Base-by-base conservation (phyloP, 306 rosid species). In the Cucurbita pepo region DNA sequence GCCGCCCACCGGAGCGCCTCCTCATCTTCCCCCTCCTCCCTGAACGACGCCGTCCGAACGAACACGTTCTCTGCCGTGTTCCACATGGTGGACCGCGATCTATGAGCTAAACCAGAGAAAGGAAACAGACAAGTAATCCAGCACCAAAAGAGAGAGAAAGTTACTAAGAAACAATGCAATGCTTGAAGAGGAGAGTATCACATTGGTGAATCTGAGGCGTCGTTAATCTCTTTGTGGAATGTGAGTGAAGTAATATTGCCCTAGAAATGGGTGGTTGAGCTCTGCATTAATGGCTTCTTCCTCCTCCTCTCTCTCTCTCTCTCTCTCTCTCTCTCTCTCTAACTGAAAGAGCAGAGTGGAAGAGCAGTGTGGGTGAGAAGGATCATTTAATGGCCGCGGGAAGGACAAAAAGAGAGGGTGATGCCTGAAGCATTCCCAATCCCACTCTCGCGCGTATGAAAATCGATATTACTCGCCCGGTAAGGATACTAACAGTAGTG, bases 1-100 rank as follows among this genome's bases (percentile, higher is more conserved):
- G 97, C 99, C 11, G 97, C 99, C 99, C 99, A 95, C 54, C 93
- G 96, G 41, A 95, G 86, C n/a, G 86, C 99, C 80, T 84, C 92
- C 77, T 87, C 96, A 1, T 91, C 99, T 10, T 88, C 96, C 0
- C 81, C 90, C 3, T 51, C 78, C 72, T 79, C 95, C 57, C 88
- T 53, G 10, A 87, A 86, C 62, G 99, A 86, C 56, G 83, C 61
- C 78, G 95, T 56, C 63, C 95, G 62, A 14, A 84, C 80, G 56
- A 95, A 95, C 45, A 84, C 91, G 56, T 91, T 89, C 76, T 88
- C 87, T 70, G 90, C 84, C 58, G 97, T 84, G 92, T 95, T 95
- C 99, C 99, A 95, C 99, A 95, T 95, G 66, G 50, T 8, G 52
- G 56, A 47, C 22, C 43, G 7, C 78, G 78, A 79, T 58, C 77